Percentiles rank a stretch among this genome's conserved stretches.
These are phyloP conservation scores for Plasmodium berghei DNA, from an alignment of 169 alveolate genomes.

Conservation along the genomic window DNA sequence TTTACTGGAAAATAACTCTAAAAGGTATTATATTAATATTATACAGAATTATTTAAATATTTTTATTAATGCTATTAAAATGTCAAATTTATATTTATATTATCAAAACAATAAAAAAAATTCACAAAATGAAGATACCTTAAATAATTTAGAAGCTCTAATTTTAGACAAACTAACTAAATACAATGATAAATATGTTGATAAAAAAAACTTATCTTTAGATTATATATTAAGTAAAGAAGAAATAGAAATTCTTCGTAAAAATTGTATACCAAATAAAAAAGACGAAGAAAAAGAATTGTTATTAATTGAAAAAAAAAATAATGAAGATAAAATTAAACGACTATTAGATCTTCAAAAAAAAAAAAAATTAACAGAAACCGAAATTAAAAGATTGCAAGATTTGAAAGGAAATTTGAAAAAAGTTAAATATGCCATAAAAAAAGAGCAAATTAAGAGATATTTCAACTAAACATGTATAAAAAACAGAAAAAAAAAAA, in stretches of 20 bases:
- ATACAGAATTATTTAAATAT: constrained; percentile 27
- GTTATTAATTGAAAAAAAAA: constrained; percentile 66
- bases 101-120: constrained; percentile 22
- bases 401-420: constrained; percentile 44
- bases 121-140: constrained; percentile 9
- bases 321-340: constrained; percentile 65
- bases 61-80: constrained; percentile 1
- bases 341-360: constrained; percentile 11
- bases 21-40: constrained; percentile 12
- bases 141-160: constrained; percentile 30
- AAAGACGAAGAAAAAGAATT: constrained; percentile 68
- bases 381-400: constrained; percentile 58
- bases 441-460: constrained; percentile 47
- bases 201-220: constrained; percentile 41
- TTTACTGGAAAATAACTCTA: neutral
- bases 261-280: constrained; percentile 6
- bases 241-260: constrained; percentile 21
- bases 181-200: constrained; percentile 59
- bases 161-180: constrained; percentile 53
- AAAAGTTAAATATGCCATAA: constrained; percentile 33
- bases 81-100: constrained; percentile 43
- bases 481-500: too few species aligned
- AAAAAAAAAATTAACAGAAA: constrained; percentile 53
- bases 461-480: constrained; percentile 16
- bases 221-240: constrained; percentile 61